Evolutionary conservation across 805 yeast genomes (phyloP).

Genomic region (Hagleromyces aurorensis): DNA sequence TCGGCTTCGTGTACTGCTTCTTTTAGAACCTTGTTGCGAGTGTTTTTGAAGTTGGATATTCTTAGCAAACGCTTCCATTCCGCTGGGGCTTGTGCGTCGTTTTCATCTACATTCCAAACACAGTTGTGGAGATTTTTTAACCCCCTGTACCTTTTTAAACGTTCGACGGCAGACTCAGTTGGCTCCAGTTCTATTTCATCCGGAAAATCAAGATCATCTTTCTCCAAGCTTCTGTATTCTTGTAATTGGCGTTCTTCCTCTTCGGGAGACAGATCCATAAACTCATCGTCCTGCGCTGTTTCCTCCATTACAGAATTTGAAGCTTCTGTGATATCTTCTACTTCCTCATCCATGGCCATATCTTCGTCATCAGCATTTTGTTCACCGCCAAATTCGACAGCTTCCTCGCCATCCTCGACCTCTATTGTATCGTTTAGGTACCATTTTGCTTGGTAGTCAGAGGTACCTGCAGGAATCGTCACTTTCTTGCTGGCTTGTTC

Average conservation of each 20-base stretch:
- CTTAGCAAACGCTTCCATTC: constrained; percentile 72
- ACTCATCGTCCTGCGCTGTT: constrained; percentile 44
- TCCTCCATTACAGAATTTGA: constrained; percentile 29
- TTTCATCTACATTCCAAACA: constrained; percentile 82
- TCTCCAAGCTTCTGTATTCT: constrained; percentile 58
- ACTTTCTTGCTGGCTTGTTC: constrained; percentile 26
- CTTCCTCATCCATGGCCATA: constrained; percentile 27
- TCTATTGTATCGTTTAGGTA: constrained; percentile 48
- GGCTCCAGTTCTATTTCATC: constrained; percentile 90
- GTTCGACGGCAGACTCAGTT: constrained; percentile 61
- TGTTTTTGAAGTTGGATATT: constrained; percentile 67
- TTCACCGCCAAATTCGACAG: constrained; percentile 13
- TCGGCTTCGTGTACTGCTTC: constrained; percentile 41
- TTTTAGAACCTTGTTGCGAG: constrained; percentile 61
- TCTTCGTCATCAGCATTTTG: constrained; percentile 34
- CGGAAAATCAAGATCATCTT: constrained; percentile 87
- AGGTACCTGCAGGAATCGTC: constrained; percentile 65
- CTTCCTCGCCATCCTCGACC: constrained; percentile 26
- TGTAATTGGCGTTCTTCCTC: constrained; percentile 76
- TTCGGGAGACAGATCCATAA: constrained; percentile 67
- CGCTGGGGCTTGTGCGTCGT: constrained; percentile 64
- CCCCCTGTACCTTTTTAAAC: constrained; percentile 76
- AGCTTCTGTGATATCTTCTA: constrained; percentile 24
- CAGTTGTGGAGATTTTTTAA: constrained; percentile 72
- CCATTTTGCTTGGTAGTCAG: constrained; percentile 79